phyloP scores from a whole-genome alignment of 139 green algal species.

The Zygnema circumcarinatum region DNA sequence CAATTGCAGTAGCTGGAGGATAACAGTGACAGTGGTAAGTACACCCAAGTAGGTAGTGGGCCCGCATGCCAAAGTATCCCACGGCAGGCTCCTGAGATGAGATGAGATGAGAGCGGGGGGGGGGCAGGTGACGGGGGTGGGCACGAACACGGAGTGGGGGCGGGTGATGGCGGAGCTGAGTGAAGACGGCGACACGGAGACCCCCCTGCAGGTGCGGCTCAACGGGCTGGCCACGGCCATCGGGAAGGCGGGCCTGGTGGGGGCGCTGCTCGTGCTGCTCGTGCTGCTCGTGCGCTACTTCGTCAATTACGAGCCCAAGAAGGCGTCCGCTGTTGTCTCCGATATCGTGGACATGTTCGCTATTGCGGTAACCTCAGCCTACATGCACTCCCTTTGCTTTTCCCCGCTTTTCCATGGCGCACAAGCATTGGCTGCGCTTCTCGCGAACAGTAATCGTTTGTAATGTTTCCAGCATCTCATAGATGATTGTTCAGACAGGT shows the following conservation, averaged over 20 bases:
- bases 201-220: conserved; percentile 88
- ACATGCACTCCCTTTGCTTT: not conserved
- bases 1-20: not conserved
- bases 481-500: conserved; percentile 83
- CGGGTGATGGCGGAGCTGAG: conserved; percentile 64
- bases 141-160: conserved; percentile 87
- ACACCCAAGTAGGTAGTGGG: not conserved
- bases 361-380: conserved; percentile 31
- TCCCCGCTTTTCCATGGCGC: conserved; percentile 44
- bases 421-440: conserved; percentile 12
- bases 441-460: not conserved
- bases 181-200: conserved; percentile 78
- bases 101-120: not conserved
- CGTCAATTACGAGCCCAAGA: not conserved
- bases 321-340: conserved; percentile 21
- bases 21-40: not conserved
- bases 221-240: conserved; percentile 77
- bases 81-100: not conserved
- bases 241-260: conserved; percentile 90
- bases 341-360: conserved; percentile 41
- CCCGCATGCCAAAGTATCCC: not conserved
- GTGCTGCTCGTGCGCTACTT: conserved; percentile 60
- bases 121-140: conserved; percentile 82
- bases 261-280: conserved; percentile 88
- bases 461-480: conserved; percentile 24